Conservation (phyloP, 2,329 filamentous ascomycete species). For the Cylindrodendrum hubeiense region DNA sequence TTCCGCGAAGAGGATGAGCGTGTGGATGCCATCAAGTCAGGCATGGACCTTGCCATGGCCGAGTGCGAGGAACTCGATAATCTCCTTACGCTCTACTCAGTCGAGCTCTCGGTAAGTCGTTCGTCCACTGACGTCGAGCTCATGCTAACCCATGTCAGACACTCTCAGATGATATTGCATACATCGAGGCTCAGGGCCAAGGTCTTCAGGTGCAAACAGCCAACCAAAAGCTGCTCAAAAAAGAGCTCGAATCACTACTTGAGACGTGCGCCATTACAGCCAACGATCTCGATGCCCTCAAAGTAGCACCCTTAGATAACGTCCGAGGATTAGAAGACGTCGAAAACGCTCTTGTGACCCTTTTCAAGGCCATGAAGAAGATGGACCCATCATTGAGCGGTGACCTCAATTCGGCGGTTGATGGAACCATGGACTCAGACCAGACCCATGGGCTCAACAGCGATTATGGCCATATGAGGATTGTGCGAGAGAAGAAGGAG, state of each 20-base stretch:
- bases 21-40: constrained; percentile 84
- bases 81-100: constrained; percentile 91
- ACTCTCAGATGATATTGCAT: constrained; percentile 93
- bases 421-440: constrained; percentile 57
- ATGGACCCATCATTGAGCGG: constrained; percentile 85
- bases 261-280: constrained; percentile 90
- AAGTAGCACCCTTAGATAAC: constrained; percentile 79
- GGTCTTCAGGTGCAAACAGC: constrained; percentile 97
- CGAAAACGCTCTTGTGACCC: constrained; percentile 79
- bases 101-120: constrained; percentile 85
- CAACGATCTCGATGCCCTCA: constrained; percentile 79
- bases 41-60: constrained; percentile 89
- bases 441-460: constrained; percentile 70
- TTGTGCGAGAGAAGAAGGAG: constrained; percentile 94
- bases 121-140: not conserved
- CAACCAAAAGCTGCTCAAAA: constrained; percentile 94
- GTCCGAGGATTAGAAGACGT: constrained; percentile 79
- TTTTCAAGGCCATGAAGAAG: constrained; percentile 93
- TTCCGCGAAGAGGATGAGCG: constrained; percentile 89
- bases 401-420: constrained; percentile 58
- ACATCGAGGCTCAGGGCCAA: constrained; percentile 97
- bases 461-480: constrained; percentile 90
- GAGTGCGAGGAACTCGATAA: constrained; percentile 98
- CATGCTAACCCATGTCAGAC: constrained; percentile 67
- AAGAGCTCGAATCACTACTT: constrained; percentile 88